Conservation (phyloP, 352 stramenopile genomes). For the Pythium volutum region DNA sequence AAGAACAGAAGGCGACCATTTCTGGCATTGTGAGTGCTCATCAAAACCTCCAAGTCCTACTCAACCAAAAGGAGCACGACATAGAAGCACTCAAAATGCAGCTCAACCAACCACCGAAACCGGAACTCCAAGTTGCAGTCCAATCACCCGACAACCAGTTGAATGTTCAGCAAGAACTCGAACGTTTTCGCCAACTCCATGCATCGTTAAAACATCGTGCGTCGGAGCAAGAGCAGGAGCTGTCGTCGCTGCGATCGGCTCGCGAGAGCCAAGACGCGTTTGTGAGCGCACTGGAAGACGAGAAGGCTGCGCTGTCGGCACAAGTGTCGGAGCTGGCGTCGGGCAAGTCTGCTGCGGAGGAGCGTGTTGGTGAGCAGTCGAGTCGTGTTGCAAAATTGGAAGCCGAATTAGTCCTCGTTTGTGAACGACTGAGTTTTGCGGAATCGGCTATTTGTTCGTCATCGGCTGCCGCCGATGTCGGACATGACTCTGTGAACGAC, state of each 20-base stretch:
- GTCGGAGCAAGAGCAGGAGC: conserved; percentile 19
- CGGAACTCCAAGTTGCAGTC: background rate
- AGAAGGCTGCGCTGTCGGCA: conserved; percentile 8
- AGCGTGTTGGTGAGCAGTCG: conserved; percentile 7
- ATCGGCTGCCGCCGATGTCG: background rate
- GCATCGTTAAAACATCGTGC: conserved; percentile 18
- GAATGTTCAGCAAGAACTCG: background rate
- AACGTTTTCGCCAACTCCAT: conserved; percentile 10
- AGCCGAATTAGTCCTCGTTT: background rate
- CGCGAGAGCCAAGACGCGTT: conserved; percentile 19
- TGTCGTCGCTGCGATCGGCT: conserved; percentile 8
- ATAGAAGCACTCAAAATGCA: conserved; percentile 4
- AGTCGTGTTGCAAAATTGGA: conserved; percentile 21
- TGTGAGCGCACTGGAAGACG: conserved; percentile 12
- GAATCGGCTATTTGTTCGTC: background rate
- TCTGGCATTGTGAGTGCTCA: conserved; percentile 21
- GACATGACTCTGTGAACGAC: background rate
- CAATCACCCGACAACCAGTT: background rate
- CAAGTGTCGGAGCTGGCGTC: conserved; percentile 14
- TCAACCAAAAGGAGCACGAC: conserved; percentile 1
- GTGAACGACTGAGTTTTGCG: background rate
- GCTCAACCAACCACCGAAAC: background rate
- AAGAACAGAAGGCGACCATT: conserved; percentile 22
- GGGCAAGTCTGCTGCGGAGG: conserved; percentile 8
- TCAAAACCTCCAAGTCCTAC: conserved; percentile 5